Evolutionary conservation across 768 basidiomycete genomes (phyloP).

Genomic region (Glaciozyma antarctica): DNA sequence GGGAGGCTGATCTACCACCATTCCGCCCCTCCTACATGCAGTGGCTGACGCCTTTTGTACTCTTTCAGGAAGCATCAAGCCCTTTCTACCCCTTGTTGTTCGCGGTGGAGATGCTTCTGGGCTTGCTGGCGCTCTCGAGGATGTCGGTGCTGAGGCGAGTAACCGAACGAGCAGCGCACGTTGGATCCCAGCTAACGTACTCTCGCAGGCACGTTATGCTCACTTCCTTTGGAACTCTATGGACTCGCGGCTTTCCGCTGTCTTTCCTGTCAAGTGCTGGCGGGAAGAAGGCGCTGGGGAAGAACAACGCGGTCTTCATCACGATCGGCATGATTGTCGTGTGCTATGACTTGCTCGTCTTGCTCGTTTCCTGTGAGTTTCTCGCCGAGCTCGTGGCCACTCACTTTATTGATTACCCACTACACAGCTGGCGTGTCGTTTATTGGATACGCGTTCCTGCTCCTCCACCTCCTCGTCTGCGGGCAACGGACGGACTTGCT

Average conservation of each 20-base stretch:
- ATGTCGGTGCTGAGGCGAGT: conserved; percentile 9
- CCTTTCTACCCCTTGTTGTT: neutral
- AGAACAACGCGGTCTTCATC: conserved; percentile 22
- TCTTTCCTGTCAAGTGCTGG: conserved; percentile 11
- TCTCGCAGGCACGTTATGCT: conserved; percentile 29
- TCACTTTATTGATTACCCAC: neutral
- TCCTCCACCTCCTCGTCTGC: conserved; percentile 13
- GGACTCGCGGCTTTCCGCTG: conserved; percentile 24
- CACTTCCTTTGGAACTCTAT: conserved; percentile 26
- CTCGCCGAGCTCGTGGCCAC: too few species aligned
- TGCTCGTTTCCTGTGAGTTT: conserved; percentile 7
- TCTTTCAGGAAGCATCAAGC: neutral
- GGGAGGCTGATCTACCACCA: neutral
- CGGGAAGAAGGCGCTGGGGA: conserved; percentile 19
- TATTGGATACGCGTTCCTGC: conserved; percentile 10
- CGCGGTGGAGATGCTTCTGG: conserved; percentile 9
- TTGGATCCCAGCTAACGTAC: neutral
- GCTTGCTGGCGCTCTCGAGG: conserved; percentile 9
- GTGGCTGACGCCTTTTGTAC: neutral
- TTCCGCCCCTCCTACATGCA: neutral
- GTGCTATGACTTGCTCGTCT: conserved; percentile 15
- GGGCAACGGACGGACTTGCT: conserved; percentile 23
- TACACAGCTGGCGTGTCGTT: neutral
- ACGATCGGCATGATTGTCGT: conserved; percentile 11
- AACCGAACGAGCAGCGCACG: neutral